Base-by-base conservation (phyloP, 768 basidiomycete species). In the Suillus subluteus region DNA sequence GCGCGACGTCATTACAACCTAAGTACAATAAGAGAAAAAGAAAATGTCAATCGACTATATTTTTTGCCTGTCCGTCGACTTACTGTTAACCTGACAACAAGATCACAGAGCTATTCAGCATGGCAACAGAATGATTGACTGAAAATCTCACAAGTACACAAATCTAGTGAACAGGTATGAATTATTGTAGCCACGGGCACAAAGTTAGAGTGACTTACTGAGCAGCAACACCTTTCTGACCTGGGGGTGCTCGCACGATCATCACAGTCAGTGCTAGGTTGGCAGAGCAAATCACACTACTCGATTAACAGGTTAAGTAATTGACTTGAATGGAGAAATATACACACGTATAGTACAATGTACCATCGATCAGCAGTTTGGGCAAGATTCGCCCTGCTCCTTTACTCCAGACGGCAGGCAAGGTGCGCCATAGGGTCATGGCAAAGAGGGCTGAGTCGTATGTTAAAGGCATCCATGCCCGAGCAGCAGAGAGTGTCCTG, bases 391-490 rank as follows among this genome's bases (percentile, higher is more conserved):
- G n/a, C 65, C 74, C 66, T 6, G 73, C 63, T 62, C 76, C 74
- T 67, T 72, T 69, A 41, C 74, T 73, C 37, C 74, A 70, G 21
- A 81, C 74, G 2, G 79, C 72, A 8, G 82, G 83, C 1, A 81
- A 58, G 3, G 81, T 81, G 23, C 77, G 77, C 63, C 74, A 72
- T 30, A 84, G 68, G 0, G 82, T 84, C 21, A 84, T 71, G 7
- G 66, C 71, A 54, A 84, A 75, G 23, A 84, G 73, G 54, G 80
- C 75, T 1, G 82, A 84, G 65, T 85, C 83, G 65, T 84, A 85
- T 23, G 83, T 72, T 52, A 85, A 77, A 7, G 84, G 84, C 1
- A 85, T 70, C 83, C 83, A 85, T 1, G 84, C 83, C 11, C 52
- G 55, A 62, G 46, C 26, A 62, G 16, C 48, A 58, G 35, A 35